Base-by-base conservation (phyloP, 176 grass and related monocot genomes). In the Saccharum officinarum region DNA sequence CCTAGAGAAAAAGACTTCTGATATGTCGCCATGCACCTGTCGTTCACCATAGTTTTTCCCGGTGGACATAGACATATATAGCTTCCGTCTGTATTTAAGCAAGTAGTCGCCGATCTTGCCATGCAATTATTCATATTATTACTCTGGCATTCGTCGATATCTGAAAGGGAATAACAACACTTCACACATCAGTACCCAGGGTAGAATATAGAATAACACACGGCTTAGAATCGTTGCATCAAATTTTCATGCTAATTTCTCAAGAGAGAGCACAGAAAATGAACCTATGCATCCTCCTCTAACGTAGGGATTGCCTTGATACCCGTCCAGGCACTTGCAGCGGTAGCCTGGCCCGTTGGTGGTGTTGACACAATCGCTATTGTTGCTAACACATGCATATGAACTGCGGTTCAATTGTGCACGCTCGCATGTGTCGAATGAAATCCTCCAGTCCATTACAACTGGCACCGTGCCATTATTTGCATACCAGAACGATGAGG, bases 361-460 rank as follows among this genome's bases (percentile, higher is more conserved):
- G 10, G 63, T 30, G 16, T 70, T 5, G 23, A 33, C n/a, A 37
- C 79, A 81, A 3, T 11, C 0, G 17, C 62, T 81, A 2, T 69
- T 81, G 8, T 11, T 8, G 8, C 42, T 37, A 6, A 33, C 23
- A 47, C 79, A 81, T 6, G 79, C 79, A 28, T 81, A 81, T 12
- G 64, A 67, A 67, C 14, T 41, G 41, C 0, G 7, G 16, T 69
- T 78, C 54, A 22, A 22, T 40, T 52, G 18, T 7, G 61, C 73
- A 23, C 14, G 3, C 4, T 86, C 40, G 41, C 83, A 86, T 8
- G 73, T 59, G 5, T 70, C 6, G 6, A 38, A 17, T 38, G 33
- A 25, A 34, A 86, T 28, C 8, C 15, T 6, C 83, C 83, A 86
- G 63, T 86, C 33, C 33, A 91, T 13, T 12, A 84, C 80, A 7